phyloP scores from a whole-genome alignment of 2,329 filamentous ascomycete species.

The Arthrinium puccinioides region DNA sequence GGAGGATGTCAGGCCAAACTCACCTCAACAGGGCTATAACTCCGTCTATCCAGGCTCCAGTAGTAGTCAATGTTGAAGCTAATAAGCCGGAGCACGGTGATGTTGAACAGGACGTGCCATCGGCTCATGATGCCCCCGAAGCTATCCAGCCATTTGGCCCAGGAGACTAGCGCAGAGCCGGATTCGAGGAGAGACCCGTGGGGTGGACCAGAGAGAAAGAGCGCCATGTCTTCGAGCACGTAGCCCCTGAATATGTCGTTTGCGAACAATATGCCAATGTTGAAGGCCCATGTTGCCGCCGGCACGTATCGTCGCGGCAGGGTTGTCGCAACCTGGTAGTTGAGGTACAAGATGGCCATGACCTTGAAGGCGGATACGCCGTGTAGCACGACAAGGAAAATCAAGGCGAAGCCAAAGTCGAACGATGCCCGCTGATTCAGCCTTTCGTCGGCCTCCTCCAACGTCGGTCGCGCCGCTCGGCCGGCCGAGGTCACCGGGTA shows the following conservation, averaged over 20 bases:
- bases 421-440: constrained; percentile 69
- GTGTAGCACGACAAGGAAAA: constrained; percentile 75
- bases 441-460: constrained; percentile 45
- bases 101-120: constrained; percentile 98
- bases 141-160: constrained; percentile 68
- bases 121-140: constrained; percentile 77
- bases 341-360: constrained; percentile 68
- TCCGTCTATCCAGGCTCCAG: constrained; percentile 68
- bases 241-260: constrained; percentile 85
- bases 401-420: constrained; percentile 71
- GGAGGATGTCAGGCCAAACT: constrained; percentile 20
- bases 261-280: constrained; percentile 75
- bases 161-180: constrained; percentile 41
- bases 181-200: constrained; percentile 27
- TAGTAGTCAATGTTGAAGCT: constrained; percentile 98
- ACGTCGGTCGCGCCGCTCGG: constrained; percentile 18
- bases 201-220: constrained; percentile 33
- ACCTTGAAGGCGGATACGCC: constrained; percentile 83
- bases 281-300: constrained; percentile 79
- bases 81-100: constrained; percentile 85
- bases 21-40: constrained; percentile 74
- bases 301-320: constrained; percentile 68
- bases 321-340: constrained; percentile 70
- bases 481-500: constrained; percentile 26
- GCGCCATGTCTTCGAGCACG: constrained; percentile 56